phyloP scores from a whole-genome alignment of 2,329 filamentous ascomycete genomes.

The Cercospora nicotianae region DNA sequence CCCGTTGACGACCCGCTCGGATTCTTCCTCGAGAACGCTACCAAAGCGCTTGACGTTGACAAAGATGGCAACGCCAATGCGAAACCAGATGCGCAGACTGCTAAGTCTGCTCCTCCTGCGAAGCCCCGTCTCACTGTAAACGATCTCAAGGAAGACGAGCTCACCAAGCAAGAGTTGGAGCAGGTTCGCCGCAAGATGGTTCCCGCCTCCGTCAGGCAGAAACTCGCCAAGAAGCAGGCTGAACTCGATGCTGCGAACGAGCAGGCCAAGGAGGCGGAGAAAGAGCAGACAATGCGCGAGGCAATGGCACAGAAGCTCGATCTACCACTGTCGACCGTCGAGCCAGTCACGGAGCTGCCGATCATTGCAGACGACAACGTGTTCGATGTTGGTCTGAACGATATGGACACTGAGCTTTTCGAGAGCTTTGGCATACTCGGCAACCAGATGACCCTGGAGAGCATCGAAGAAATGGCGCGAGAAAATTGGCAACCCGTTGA shows the following conservation, averaged over 20 bases:
- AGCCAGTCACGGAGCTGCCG: slow-evolving; percentile 2
- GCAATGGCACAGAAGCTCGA: slow-evolving; percentile 34
- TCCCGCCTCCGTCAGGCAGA: slow-evolving; percentile 17
- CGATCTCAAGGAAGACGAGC: slow-evolving; percentile 21
- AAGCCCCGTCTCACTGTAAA: slow-evolving; percentile 22
- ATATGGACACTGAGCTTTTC: background rate
- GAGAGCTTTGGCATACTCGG: slow-evolving; percentile 6
- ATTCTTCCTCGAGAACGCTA: slow-evolving; percentile 57
- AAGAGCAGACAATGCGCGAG: slow-evolving; percentile 36
- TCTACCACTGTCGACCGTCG: slow-evolving; percentile 10
- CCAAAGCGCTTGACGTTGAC: slow-evolving; percentile 48
- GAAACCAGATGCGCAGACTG: slow-evolving; percentile 31
- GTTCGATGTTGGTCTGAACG: slow-evolving; percentile 14
- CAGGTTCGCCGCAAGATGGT: slow-evolving; percentile 18
- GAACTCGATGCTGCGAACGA: slow-evolving; percentile 22
- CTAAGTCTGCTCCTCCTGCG: slow-evolving; percentile 7
- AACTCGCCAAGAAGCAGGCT: slow-evolving; percentile 26
- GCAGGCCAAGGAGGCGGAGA: slow-evolving; percentile 24
- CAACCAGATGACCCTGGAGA: slow-evolving; percentile 13
- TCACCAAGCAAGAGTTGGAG: slow-evolving; percentile 19
- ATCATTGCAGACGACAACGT: slow-evolving; percentile 13
- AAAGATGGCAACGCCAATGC: slow-evolving; percentile 42
- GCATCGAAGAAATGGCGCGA: slow-evolving; percentile 10
- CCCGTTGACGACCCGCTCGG: slow-evolving; percentile 56
- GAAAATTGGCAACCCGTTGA: slow-evolving; percentile 1